Evolutionary conservation across 495 filamentous ascomycete genomes (phyloP).

Genomic region (Penicillium desertorum): DNA sequence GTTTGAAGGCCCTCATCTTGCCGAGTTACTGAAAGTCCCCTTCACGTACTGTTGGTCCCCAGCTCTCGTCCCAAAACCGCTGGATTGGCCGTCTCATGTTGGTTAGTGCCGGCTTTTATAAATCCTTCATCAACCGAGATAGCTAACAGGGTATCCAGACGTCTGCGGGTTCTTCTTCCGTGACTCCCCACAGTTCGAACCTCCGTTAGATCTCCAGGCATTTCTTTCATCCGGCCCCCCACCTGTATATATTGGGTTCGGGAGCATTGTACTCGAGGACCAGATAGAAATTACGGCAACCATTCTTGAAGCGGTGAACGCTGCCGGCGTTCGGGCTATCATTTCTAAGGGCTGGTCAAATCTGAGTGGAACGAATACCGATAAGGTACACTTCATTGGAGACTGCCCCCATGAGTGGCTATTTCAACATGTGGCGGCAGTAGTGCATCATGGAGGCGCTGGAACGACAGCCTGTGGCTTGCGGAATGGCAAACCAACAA

Average conservation of each 20-base stretch:
- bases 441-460: too few relatives aligned
- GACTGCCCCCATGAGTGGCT: too few relatives aligned
- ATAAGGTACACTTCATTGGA: background rate
- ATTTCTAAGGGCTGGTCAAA: too few relatives aligned
- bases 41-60: slow-evolving; percentile 24
- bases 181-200: background rate
- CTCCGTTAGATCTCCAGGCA: background rate
- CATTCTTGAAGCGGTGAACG: background rate
- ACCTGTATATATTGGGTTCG: slow-evolving; percentile 3
- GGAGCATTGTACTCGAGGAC: slow-evolving; percentile 1
- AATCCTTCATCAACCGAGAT: too few relatives aligned
- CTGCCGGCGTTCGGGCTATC: too few relatives aligned
- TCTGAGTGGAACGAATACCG: background rate
- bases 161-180: slow-evolving; percentile 6
- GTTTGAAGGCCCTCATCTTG: slow-evolving; percentile 8
- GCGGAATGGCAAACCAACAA: too few relatives aligned
- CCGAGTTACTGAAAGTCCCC: slow-evolving; percentile 11
- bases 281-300: background rate
- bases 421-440: too few relatives aligned
- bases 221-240: background rate
- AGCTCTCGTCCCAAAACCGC: slow-evolving; percentile 12
- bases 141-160: background rate
- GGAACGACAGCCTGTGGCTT: too few relatives aligned
- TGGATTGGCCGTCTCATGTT: slow-evolving; percentile 15
- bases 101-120: background rate